A percentile compares a stretch with the other conserved stretches of the same genome.
phyloP scores from a whole-genome alignment of 805 yeast genomes.

The Jamesozyma spencerorum region DNA sequence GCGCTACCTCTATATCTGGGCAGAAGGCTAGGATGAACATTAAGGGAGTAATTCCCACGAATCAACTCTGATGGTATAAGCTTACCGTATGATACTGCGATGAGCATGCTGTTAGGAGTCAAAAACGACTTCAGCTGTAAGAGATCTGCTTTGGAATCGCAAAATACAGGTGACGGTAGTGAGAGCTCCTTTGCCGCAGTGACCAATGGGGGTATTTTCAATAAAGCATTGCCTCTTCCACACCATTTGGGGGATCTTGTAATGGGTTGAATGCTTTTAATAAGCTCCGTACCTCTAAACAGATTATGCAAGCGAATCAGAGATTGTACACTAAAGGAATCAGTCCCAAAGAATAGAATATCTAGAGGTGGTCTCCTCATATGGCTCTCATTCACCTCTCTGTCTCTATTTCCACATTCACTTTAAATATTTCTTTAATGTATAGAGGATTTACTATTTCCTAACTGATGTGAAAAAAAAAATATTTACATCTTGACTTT shows the following conservation, averaged over 20 bases:
- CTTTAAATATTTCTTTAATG: too few relatives aligned
- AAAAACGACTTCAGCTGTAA: conserved; percentile 6
- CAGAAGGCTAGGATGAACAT: conserved; percentile 85
- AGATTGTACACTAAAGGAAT: conserved; percentile 53
- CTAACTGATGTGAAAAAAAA: too few relatives aligned
- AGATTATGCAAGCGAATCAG: conserved; percentile 33
- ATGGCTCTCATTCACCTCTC: too few relatives aligned
- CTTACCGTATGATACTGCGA: conserved; percentile 89
- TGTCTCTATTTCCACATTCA: too few relatives aligned
- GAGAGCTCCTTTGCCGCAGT: conserved; percentile 29
- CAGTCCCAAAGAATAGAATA: conserved; percentile 73
- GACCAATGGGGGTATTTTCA: conserved; percentile 48
- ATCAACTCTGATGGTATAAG: conserved; percentile 63
- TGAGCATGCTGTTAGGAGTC: conserved; percentile 38
- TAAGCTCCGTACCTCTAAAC: conserved; percentile 8
- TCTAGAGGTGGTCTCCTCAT: conserved; percentile 18
- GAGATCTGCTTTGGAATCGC: conserved; percentile 18
- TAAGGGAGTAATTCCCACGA: conserved; percentile 49
- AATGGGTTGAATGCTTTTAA: conserved; percentile 45
- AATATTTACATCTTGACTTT: too few relatives aligned
- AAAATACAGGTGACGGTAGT: conserved; percentile 22
- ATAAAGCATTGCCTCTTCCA: conserved; percentile 45
- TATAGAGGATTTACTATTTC: too few relatives aligned
- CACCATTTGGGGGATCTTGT: conserved; percentile 54
- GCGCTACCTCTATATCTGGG: conserved; percentile 84